A percentile compares a stretch with the other conserved stretches of the same genome.
Conservation (phyloP, 129 eudicot species). For the Sambucus nigra region DNA sequence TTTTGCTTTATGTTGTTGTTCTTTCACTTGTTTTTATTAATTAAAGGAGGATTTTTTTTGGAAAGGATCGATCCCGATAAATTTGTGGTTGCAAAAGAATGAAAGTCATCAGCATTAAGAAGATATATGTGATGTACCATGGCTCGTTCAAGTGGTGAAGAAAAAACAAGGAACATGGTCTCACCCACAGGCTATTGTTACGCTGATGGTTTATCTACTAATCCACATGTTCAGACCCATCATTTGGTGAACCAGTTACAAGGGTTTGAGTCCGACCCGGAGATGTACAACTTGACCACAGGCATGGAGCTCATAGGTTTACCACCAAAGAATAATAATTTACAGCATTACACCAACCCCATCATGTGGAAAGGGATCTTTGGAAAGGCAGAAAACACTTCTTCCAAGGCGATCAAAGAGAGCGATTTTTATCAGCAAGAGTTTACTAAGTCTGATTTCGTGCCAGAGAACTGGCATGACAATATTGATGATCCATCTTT, state of each 20-base stretch:
- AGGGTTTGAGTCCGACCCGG: constrained; percentile 28
- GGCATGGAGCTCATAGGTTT: constrained; percentile 53
- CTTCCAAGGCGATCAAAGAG: constrained; percentile 28
- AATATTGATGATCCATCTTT: constrained; percentile 38
- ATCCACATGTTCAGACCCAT: constrained; percentile 3
- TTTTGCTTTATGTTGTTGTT: constrained; percentile 7
- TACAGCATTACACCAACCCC: constrained; percentile 26
- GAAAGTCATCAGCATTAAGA: constrained; percentile 10
- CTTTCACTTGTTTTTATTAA: background rate
- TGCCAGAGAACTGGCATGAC: background rate
- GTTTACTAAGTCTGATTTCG: background rate
- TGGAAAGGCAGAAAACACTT: constrained; percentile 29
- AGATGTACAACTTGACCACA: constrained; percentile 55
- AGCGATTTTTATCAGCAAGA: constrained; percentile 33
- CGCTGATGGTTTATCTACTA: constrained; percentile 17
- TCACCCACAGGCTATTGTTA: constrained; percentile 23
- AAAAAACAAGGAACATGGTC: constrained; percentile 28
- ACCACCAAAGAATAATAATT: constrained; percentile 25
- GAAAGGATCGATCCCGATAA: constrained; percentile 12
- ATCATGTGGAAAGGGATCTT: constrained; percentile 28
- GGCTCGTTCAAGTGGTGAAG: constrained; percentile 20
- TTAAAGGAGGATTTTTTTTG: background rate
- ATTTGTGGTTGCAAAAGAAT: constrained; percentile 8
- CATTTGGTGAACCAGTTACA: constrained; percentile 22
- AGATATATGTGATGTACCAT: constrained; percentile 9